These are phyloP conservation scores for Metschnikowia baotianmanensis DNA, from an alignment of 805 yeast species.

Conservation along the genomic window DNA sequence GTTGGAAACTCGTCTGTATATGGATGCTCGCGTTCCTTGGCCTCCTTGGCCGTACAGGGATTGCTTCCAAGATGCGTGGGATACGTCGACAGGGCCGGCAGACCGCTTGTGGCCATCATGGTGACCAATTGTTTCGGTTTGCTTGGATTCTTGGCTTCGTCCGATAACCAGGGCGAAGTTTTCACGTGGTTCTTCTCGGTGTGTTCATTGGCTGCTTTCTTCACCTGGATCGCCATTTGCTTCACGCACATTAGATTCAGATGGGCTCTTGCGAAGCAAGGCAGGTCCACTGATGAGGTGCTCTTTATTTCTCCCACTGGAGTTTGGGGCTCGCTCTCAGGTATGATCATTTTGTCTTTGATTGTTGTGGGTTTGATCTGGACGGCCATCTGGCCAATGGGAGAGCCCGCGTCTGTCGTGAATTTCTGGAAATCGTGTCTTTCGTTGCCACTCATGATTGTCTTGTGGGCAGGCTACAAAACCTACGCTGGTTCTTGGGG, in stretches of 20 bases:
- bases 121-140: slow-evolving; percentile 45
- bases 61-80: slow-evolving; percentile 57
- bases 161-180: slow-evolving; percentile 27
- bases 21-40: slow-evolving; percentile 54
- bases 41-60: slow-evolving; percentile 62
- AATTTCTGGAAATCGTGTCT: slow-evolving; percentile 53
- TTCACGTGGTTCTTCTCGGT: slow-evolving; percentile 43
- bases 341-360: slow-evolving; percentile 30
- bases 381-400: slow-evolving; percentile 40
- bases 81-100: slow-evolving; percentile 63
- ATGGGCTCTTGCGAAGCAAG: slow-evolving; percentile 35
- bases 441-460: slow-evolving; percentile 38
- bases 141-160: slow-evolving; percentile 38
- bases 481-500: slow-evolving; percentile 30
- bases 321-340: slow-evolving; percentile 35
- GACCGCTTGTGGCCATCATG: slow-evolving; percentile 60
- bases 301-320: slow-evolving; percentile 36
- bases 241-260: slow-evolving; percentile 42
- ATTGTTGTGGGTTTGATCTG: slow-evolving; percentile 39
- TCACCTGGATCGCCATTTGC: slow-evolving; percentile 42
- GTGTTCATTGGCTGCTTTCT: slow-evolving; percentile 40
- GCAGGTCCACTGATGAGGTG: slow-evolving; percentile 34
- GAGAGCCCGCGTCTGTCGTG: slow-evolving; percentile 19
- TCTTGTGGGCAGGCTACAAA: slow-evolving; percentile 45
- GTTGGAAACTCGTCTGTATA: slow-evolving; percentile 31